These are phyloP conservation scores for Cryptococcus depauperatus DNA, from an alignment of 1,284 basidiomycete genomes.

Conservation along the genomic window DNA sequence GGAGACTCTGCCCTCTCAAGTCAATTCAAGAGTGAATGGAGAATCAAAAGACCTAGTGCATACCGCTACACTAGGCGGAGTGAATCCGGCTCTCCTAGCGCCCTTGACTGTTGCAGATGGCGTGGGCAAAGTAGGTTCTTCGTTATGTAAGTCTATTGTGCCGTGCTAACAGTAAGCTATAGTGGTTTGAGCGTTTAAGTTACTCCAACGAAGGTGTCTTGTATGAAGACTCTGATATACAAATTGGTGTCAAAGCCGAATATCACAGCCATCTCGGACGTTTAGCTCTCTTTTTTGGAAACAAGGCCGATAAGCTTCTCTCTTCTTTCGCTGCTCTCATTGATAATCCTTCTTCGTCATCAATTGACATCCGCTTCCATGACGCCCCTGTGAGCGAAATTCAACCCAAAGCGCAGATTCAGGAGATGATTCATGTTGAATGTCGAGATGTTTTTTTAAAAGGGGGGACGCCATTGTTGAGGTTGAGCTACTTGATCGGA, in stretches of 20 bases:
- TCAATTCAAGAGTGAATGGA: background rate
- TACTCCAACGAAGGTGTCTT: constrained; percentile 79
- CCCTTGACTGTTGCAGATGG: constrained; percentile 57
- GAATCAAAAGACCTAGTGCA: constrained; percentile 17
- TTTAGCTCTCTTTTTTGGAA: constrained; percentile 88
- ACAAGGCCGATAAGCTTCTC: constrained; percentile 80
- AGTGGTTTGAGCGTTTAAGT: constrained; percentile 78
- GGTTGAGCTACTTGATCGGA: constrained; percentile 89
- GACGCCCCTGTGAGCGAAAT: constrained; percentile 71
- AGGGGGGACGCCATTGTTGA: constrained; percentile 57
- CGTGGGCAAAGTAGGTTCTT: constrained; percentile 56
- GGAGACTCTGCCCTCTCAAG: background rate
- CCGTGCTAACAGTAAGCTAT: too few relatives aligned
- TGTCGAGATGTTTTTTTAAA: constrained; percentile 78
- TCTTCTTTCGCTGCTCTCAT: constrained; percentile 81
- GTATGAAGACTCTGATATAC: constrained; percentile 91
- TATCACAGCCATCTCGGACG: constrained; percentile 89
- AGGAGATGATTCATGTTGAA: constrained; percentile 87
- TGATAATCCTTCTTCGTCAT: constrained; percentile 62
- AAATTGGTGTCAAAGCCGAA: constrained; percentile 91
- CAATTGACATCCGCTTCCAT: constrained; percentile 75
- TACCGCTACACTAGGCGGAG: constrained; percentile 37
- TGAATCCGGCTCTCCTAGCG: constrained; percentile 44
- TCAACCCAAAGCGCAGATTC: constrained; percentile 73
- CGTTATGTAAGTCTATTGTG: too few relatives aligned